Conservation (phyloP, 768 basidiomycete species). For the Boletus pseudopeckii region DNA sequence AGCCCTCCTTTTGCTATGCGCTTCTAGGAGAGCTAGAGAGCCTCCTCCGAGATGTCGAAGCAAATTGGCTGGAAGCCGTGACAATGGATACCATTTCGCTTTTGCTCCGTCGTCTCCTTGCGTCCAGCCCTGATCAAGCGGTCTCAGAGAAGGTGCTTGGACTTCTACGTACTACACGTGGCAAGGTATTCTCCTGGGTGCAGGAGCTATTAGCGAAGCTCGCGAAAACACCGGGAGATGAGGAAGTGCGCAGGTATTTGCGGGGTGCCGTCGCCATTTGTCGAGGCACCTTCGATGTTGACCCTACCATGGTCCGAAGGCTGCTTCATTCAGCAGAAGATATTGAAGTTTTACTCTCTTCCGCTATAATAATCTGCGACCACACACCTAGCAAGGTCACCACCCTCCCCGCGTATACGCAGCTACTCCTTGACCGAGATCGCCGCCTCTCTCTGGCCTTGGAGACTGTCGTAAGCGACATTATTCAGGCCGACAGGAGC, state of each 20-base stretch:
- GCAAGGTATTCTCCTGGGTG: conserved; percentile 37
- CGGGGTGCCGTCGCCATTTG: conserved; percentile 39
- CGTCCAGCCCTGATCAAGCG: conserved; percentile 12
- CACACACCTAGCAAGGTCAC: conserved; percentile 19
- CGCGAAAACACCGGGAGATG: conserved; percentile 6
- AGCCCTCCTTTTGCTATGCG: conserved; percentile 32
- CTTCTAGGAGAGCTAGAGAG: conserved; percentile 37
- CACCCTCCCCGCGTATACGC: conserved; percentile 3
- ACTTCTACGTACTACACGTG: conserved; percentile 34
- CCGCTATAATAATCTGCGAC: conserved; percentile 25
- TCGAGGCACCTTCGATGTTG: conserved; percentile 33
- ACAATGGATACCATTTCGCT: conserved; percentile 34
- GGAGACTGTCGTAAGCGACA: conserved; percentile 6
- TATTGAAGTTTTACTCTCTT: conserved; percentile 22
- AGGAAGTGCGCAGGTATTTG: conserved; percentile 23
- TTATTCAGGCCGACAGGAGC: background rate
- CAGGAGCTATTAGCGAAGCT: conserved; percentile 29
- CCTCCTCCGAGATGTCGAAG: conserved; percentile 34
- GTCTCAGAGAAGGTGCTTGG: conserved; percentile 17
- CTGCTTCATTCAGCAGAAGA: conserved; percentile 25
- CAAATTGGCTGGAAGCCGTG: conserved; percentile 40
- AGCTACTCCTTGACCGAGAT: conserved; percentile 29
- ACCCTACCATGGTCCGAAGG: background rate
- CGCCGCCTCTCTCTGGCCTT: conserved; percentile 28
- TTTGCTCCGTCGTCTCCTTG: conserved; percentile 37